A percentile compares a stretch with the other conserved stretches of the same genome.
These are phyloP conservation scores for Rossbeevera mucosa DNA, from an alignment of 768 basidiomycete species.

Conservation along the genomic window DNA sequence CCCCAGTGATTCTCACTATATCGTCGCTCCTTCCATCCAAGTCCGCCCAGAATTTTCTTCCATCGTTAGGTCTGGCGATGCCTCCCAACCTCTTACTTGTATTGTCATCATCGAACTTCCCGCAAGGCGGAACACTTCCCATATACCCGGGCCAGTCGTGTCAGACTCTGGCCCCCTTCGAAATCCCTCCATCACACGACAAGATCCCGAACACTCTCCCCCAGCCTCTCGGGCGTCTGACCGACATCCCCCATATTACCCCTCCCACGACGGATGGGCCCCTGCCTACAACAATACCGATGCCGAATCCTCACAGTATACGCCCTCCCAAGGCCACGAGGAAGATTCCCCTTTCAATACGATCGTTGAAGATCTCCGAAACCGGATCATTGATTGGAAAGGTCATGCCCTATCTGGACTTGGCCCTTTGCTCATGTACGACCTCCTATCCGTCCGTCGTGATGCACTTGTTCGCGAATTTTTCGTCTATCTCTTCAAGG, in stretches of 20 bases:
- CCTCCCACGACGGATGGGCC: conserved; percentile 22
- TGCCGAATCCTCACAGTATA: conserved; percentile 29
- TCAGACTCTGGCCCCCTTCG: conserved; percentile 43
- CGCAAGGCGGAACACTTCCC: conserved; percentile 53
- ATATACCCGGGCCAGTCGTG: conserved; percentile 51
- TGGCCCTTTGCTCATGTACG: conserved; percentile 88
- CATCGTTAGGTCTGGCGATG: conserved; percentile 62
- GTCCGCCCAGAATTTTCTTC: conserved; percentile 90
- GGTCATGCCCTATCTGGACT: conserved; percentile 88
- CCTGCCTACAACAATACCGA: conserved; percentile 29
- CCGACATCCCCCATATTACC: conserved; percentile 13
- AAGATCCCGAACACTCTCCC: conserved; percentile 22
- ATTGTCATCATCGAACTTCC: conserved; percentile 92
- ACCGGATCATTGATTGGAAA: conserved; percentile 94
- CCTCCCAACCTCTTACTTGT: conserved; percentile 85
- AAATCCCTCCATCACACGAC: conserved; percentile 18
- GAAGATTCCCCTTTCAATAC: conserved; percentile 75
- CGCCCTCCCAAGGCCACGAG: conserved; percentile 31
- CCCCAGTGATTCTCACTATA: conserved; percentile 52
- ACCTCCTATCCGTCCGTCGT: conserved; percentile 82
- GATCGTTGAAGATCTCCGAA: conserved; percentile 85
- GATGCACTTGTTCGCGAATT: conserved; percentile 91
- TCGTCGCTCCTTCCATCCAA: conserved; percentile 90
- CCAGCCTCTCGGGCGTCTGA: conserved; percentile 9
- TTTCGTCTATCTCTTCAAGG: conserved; percentile 94